phyloP scores from a whole-genome alignment of 169 alveolate genomes.

The Cryptosporidium canis region DNA sequence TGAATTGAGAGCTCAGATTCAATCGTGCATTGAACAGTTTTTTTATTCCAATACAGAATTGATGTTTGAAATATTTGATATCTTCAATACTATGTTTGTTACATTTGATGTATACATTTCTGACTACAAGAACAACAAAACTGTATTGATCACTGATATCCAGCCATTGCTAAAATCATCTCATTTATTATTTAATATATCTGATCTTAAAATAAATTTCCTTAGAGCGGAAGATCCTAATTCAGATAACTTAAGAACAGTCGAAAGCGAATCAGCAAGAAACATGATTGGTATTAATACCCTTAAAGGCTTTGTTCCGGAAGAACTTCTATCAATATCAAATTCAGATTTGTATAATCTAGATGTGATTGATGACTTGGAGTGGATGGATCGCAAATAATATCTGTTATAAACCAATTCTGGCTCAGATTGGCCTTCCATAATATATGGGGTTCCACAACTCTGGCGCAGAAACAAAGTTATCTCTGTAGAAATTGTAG shows the following conservation, averaged over 20 bases:
- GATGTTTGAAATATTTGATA: constrained; percentile 22
- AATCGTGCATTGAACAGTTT: not conserved
- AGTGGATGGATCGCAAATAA: not conserved
- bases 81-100: not conserved
- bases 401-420: not conserved
- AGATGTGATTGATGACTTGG: not conserved
- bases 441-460: constrained; percentile 28
- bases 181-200: not conserved
- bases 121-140: not conserved
- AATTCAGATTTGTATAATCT: not conserved
- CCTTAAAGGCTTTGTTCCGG: constrained; percentile 43
- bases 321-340: constrained; percentile 18
- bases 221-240: not conserved
- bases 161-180: not conserved
- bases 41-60: not conserved
- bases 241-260: constrained; percentile 5
- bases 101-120: constrained; percentile 49
- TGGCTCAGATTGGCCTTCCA: not conserved
- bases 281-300: not conserved
- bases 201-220: constrained; percentile 8
- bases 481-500: constrained; percentile 10
- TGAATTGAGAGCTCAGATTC: not conserved
- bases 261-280: not conserved
- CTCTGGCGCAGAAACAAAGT: constrained; percentile 48
- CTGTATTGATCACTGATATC: constrained; percentile 17